phyloP scores from a whole-genome alignment of 2,329 filamentous ascomycete species.

The Calonectria naviculata region DNA sequence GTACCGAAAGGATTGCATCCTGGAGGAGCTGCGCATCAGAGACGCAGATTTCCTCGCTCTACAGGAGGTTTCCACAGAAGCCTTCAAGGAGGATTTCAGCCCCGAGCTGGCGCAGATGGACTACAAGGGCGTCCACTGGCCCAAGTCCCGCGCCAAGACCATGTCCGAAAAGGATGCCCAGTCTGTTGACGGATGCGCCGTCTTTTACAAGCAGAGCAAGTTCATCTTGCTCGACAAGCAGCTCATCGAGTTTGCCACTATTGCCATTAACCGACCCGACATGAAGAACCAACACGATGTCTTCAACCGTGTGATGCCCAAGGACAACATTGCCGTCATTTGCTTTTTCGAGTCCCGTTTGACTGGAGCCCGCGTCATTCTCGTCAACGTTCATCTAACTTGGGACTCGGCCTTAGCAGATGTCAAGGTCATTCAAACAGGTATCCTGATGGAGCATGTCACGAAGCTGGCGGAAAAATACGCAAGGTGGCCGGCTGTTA shows the following conservation, averaged over 20 bases:
- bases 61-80: conserved; percentile 93
- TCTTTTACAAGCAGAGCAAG: conserved; percentile 96
- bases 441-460: conserved; percentile 93
- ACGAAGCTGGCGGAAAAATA: conserved; percentile 89
- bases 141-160: conserved; percentile 88
- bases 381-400: conserved; percentile 93
- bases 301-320: conserved; percentile 98
- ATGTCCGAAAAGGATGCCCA: conserved; percentile 92
- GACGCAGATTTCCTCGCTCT: conserved; percentile 92
- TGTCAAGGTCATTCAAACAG: conserved; percentile 96
- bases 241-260: conserved; percentile 89
- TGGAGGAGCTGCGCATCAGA: conserved; percentile 82
- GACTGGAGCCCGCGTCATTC: conserved; percentile 91
- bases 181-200: conserved; percentile 94
- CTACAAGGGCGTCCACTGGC: conserved; percentile 95
- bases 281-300: conserved; percentile 98
- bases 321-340: conserved; percentile 95
- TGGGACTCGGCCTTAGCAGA: conserved; percentile 94
- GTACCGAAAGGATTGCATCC: conserved; percentile 83
- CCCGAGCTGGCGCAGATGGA: conserved; percentile 87
- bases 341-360: conserved; percentile 92
- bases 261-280: conserved; percentile 93
- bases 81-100: conserved; percentile 91
- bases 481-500: conserved; percentile 80
- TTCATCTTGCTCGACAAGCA: conserved; percentile 95